Conservation (phyloP, 2,329 filamentous ascomycete genomes). For the Pestalotiopsis sp. region DNA sequence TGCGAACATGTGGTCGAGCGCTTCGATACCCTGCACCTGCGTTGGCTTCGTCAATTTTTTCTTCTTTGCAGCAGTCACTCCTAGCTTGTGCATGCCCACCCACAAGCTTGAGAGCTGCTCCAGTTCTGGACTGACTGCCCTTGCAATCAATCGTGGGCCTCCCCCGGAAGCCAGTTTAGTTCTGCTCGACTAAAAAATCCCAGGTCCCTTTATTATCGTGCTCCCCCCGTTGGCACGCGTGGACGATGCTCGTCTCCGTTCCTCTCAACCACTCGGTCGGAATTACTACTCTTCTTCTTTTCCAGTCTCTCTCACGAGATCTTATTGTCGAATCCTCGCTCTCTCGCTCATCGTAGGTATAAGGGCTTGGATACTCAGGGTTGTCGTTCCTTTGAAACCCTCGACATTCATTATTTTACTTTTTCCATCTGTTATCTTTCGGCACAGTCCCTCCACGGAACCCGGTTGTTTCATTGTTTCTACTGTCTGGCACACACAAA, state of each 20-base stretch:
- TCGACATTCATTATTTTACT: constrained; percentile 17
- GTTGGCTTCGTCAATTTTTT: not conserved
- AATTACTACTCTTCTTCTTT: constrained; percentile 9
- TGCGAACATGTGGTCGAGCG: not conserved
- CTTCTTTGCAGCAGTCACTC: not conserved
- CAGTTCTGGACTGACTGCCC: not conserved
- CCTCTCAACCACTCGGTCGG: constrained; percentile 10
- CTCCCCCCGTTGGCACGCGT: constrained; percentile 8
- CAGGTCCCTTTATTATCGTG: constrained; percentile 10
- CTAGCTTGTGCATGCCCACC: not conserved
- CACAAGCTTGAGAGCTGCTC: not conserved
- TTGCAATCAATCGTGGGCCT: constrained; percentile 6
- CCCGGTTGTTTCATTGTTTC: constrained; percentile 37
- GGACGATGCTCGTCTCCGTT: not conserved
- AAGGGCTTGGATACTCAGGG: not conserved
- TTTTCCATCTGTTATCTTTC: constrained; percentile 10
- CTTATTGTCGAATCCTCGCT: constrained; percentile 19
- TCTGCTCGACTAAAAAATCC: not conserved
- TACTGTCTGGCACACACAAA: constrained; percentile 23
- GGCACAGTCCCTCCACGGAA: constrained; percentile 26
- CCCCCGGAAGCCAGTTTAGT: not conserved
- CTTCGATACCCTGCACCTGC: not conserved
- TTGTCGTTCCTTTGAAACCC: constrained; percentile 20
- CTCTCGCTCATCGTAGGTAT: constrained; percentile 10
- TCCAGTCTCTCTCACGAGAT: constrained; percentile 21